Conservation (phyloP, 495 filamentous ascomycete species). For the Tetracladium setigerum region DNA sequence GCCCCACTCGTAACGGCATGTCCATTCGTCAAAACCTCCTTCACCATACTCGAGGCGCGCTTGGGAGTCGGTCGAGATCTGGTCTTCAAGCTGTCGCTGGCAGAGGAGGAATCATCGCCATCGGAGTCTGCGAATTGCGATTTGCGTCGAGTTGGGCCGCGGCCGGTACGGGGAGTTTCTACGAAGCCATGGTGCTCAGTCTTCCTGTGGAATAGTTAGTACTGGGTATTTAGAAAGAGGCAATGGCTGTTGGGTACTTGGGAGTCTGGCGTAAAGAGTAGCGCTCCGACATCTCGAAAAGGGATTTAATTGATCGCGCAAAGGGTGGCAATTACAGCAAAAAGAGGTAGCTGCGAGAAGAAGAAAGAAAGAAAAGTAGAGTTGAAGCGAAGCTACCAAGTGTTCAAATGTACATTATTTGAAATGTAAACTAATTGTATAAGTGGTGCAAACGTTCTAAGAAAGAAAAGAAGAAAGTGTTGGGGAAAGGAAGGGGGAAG, state of each 20-base stretch:
- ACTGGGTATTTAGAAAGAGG: not conserved
- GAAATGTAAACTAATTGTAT: no score
- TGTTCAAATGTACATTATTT: conserved; percentile 2
- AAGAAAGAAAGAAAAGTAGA: conserved; percentile 6
- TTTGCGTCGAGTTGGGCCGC: conserved; percentile 32
- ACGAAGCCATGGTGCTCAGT: conserved; percentile 48
- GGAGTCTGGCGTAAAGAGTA: conserved; percentile 45
- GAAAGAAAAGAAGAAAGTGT: no score
- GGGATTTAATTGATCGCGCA: no score
- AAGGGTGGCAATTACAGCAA: no score
- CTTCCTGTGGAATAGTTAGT: conserved; percentile 33
- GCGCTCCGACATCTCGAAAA: conserved; percentile 22
- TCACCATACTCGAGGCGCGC: conserved; percentile 26
- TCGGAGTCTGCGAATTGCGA: conserved; percentile 20
- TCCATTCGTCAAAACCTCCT: conserved; percentile 12
- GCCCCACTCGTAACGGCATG: conserved; percentile 19
- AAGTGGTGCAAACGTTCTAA: no score
- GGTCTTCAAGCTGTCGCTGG: conserved; percentile 18
- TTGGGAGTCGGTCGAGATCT: conserved; percentile 17
- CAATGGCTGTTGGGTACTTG: conserved; percentile 25
- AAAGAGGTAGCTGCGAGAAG: no score
- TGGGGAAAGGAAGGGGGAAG: no score
- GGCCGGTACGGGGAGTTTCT: conserved; percentile 45
- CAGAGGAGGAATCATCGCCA: conserved; percentile 17
- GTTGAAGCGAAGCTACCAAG: conserved; percentile 8